Conservation (phyloP, 257 asterid species). For the Verbena officinalis region DNA sequence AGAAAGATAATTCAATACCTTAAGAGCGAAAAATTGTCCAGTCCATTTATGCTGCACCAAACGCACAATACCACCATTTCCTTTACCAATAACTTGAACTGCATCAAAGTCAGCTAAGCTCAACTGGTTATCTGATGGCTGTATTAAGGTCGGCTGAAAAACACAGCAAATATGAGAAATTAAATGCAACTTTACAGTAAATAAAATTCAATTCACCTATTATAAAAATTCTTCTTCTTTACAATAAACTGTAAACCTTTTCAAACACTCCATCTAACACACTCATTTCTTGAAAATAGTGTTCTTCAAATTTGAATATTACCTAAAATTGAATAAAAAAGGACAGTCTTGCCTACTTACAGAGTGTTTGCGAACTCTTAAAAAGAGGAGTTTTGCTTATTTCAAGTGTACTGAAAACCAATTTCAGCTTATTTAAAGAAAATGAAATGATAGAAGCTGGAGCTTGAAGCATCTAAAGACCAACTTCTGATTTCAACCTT, state of each 20-base stretch:
- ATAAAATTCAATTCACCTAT: not conserved
- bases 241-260: not conserved
- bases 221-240: not conserved
- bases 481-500: too few species aligned
- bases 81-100: conserved; percentile 91
- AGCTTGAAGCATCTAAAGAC: too few species aligned
- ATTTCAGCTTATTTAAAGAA: too few species aligned
- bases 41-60: conserved; percentile 99
- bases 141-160: conserved; percentile 81
- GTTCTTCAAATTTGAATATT: conserved; percentile 1
- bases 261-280: not conserved
- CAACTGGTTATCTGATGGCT: conserved; percentile 88
- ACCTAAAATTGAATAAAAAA: not conserved
- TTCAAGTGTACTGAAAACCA: too few species aligned
- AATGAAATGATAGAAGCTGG: too few species aligned
- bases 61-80: conserved; percentile 91
- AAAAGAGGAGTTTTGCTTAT: too few species aligned
- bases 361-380: too few species aligned
- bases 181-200: conserved; percentile 9
- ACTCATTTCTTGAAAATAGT: conserved; percentile 11
- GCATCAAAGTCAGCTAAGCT: conserved; percentile 96
- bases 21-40: conserved; percentile 89
- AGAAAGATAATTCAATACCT: conserved; percentile 49
- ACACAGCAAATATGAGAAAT: conserved; percentile 18
- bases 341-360: conserved; percentile 20